Conservation (phyloP, 306 rosid genomes). For the Quercus wislizeni region DNA sequence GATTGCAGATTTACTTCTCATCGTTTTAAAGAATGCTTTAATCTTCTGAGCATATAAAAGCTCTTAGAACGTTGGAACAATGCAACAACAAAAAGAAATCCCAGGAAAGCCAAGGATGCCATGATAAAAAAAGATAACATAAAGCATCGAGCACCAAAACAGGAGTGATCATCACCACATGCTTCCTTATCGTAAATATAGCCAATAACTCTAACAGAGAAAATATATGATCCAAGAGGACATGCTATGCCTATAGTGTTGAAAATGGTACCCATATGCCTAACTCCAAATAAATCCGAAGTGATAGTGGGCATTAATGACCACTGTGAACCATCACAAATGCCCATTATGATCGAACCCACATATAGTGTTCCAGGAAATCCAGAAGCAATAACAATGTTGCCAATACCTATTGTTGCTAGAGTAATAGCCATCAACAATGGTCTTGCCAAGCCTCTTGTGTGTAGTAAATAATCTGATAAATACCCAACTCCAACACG, state of each 20-base stretch:
- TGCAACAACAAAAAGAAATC: conserved; percentile 9
- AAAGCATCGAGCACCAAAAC: conserved; percentile 73
- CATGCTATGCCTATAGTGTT: conserved; percentile 78
- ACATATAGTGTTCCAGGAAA: conserved; percentile 63
- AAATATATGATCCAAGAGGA: conserved; percentile 80
- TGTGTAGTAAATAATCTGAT: conserved; percentile 73
- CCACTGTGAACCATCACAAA: conserved; percentile 89
- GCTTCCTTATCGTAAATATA: conserved; percentile 70
- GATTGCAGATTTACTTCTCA: too few relatives aligned
- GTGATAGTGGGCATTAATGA: conserved; percentile 88
- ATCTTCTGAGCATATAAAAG: too few relatives aligned
- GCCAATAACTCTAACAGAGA: conserved; percentile 83
- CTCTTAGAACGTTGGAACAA: too few relatives aligned
- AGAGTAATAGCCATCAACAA: conserved; percentile 52
- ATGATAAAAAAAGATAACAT: conserved; percentile 4
- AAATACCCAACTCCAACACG: conserved; percentile 84
- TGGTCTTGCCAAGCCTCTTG: conserved; percentile 74
- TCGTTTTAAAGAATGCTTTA: too few relatives aligned
- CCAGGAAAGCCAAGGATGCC: conserved; percentile 42
- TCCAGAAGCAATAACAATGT: conserved; percentile 62
- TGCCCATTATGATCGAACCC: conserved; percentile 82
- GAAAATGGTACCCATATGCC: conserved; percentile 87
- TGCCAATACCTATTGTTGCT: conserved; percentile 58
- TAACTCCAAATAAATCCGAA: conserved; percentile 78
- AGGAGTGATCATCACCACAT: conserved; percentile 30